Evolutionary conservation across 1,139 yeast genomes (phyloP).

Genomic region (Zhuliangozyma blackwelliae): DNA sequence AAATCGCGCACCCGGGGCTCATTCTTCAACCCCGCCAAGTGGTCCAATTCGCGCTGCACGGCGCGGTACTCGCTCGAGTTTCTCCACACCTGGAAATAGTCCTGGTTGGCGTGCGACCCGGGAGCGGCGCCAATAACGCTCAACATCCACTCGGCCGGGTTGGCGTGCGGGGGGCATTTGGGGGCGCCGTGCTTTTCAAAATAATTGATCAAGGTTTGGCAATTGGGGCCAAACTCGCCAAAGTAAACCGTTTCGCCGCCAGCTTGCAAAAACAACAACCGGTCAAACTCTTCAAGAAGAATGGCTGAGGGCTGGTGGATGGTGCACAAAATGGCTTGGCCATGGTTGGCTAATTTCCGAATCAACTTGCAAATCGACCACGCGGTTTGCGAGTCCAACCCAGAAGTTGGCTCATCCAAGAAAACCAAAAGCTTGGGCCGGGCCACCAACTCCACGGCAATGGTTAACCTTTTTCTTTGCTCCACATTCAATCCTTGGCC

Average conservation of each 20-base stretch:
- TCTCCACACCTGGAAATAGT: conserved; percentile 32
- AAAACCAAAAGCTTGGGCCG: conserved; percentile 34
- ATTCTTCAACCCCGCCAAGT: neutral
- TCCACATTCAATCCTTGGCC: conserved; percentile 42
- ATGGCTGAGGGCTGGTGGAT: conserved; percentile 42
- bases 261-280: conserved; percentile 33
- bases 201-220: conserved; percentile 46
- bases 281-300: conserved; percentile 32
- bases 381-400: conserved; percentile 41
- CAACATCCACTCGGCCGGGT: conserved; percentile 58
- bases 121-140: conserved; percentile 47
- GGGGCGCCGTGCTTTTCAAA: conserved; percentile 53
- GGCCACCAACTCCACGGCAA: conserved; percentile 40
- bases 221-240: conserved; percentile 58
- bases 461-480: conserved; percentile 34
- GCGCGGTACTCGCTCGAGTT: conserved; percentile 24
- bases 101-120: conserved; percentile 31
- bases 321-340: conserved; percentile 42
- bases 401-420: conserved; percentile 38
- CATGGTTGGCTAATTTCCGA: conserved; percentile 39
- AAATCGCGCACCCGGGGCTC: conserved; percentile 6
- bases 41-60: conserved; percentile 20
- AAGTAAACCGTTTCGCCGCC: conserved; percentile 63
- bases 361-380: conserved; percentile 42
- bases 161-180: conserved; percentile 41